Evolutionary conservation across 2,329 filamentous ascomycete species (phyloP).

Genomic region (Arthrobotrys pseudoclavata): DNA sequence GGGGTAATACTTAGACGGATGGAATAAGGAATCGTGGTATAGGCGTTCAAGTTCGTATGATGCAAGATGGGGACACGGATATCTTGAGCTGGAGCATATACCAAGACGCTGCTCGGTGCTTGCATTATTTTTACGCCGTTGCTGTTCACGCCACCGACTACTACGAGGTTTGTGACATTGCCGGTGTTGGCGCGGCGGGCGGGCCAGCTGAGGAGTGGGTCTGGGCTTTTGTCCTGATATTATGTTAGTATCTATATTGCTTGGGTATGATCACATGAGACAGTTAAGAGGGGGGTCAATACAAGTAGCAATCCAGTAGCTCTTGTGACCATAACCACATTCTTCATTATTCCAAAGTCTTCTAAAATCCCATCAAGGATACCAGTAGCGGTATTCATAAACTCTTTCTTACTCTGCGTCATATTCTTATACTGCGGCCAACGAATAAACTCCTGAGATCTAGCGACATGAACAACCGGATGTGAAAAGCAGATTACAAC

Average conservation of each 20-base stretch:
- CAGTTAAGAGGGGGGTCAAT: neutral
- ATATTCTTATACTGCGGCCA: slow-evolving; percentile 38
- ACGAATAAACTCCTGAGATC: slow-evolving; percentile 33
- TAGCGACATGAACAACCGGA: slow-evolving; percentile 1
- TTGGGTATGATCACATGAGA: neutral
- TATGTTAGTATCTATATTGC: neutral
- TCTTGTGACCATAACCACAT: slow-evolving; percentile 51
- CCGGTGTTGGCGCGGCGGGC: slow-evolving; percentile 16
- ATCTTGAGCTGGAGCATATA: slow-evolving; percentile 22
- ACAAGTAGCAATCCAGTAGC: slow-evolving; percentile 25
- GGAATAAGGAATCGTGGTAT: slow-evolving; percentile 14
- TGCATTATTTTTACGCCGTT: slow-evolving; percentile 42
- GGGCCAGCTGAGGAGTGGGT: slow-evolving; percentile 44
- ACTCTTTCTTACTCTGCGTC: slow-evolving; percentile 19
- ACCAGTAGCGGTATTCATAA: slow-evolving; percentile 33
- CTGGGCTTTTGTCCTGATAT: slow-evolving; percentile 11
- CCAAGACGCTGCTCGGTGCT: slow-evolving; percentile 5
- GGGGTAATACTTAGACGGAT: slow-evolving; percentile 38
- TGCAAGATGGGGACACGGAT: slow-evolving; percentile 18
- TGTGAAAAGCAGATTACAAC: slow-evolving; percentile 45
- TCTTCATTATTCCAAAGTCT: slow-evolving; percentile 24
- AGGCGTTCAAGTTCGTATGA: slow-evolving; percentile 7
- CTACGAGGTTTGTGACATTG: slow-evolving; percentile 40
- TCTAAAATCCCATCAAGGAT: slow-evolving; percentile 45
- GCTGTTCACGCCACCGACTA: slow-evolving; percentile 34